Base-by-base conservation (phyloP, 106 monocot species). In the Agapanthus africanus region DNA sequence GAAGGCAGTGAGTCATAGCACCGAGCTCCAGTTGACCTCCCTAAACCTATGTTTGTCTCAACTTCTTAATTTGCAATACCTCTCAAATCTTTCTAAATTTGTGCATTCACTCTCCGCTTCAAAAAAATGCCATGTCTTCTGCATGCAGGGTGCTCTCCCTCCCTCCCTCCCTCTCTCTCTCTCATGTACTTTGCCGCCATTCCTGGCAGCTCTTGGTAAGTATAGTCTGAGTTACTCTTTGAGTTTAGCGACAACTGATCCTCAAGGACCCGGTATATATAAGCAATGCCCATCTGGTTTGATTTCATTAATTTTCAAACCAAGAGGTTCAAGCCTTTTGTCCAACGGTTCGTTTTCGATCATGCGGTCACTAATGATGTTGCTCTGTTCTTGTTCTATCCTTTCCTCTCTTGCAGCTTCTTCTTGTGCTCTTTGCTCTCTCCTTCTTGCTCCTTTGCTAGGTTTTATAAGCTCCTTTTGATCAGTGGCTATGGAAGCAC, bases 201-300 rank as follows among this genome's bases (percentile, higher is more conserved):
- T 40, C 72, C 38, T 23, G 86, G 78, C 9, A 91, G 87, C 50
- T 81, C 76, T 30, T 74, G 84, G 54, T 76, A 81, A 70, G 37
- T 72, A 60, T 74, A 74, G 2, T 40, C 60, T 49, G 81, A 52
- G 28, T 15, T 35, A 30, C 40, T 74, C 50, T 35, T 59, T 14
- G 76, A 73, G 42, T 69, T 18, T 21, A 76, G 63, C 19, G 73
- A 79, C 3, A 91, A 54, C 61, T 91, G 90, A 60, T 90, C 75
- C 73, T 86, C 90, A 11, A 91, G 74, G 36, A 87, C 90, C 22
- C 87, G 79, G 50, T 91, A 91, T 19, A 91, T 77, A 71, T n/a
- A n/a, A n/a, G n/a, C 90, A 91, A 71, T 91, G 90, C 10, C 90
- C 90, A 46, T 91, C 90, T 0, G 90, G 90, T 72, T 87, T 91